A percentile compares a stretch with the other conserved stretches of the same genome.
phyloP scores from a whole-genome alignment of 1,139 yeast genomes.

The Protomyces lactucae-debilis region DNA sequence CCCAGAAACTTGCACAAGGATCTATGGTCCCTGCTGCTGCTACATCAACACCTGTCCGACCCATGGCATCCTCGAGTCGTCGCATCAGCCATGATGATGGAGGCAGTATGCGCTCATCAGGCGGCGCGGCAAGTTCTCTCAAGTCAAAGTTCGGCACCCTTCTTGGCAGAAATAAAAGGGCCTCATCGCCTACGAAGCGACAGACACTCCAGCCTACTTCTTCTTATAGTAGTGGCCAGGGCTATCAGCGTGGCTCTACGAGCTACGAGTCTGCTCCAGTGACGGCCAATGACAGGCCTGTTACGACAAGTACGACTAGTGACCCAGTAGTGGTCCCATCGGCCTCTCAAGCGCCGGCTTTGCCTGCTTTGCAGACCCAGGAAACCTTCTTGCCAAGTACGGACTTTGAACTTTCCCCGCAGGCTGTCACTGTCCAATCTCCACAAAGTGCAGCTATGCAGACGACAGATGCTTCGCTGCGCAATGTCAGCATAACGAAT shows the following conservation, averaged over 20 bases:
- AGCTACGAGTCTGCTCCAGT: background rate
- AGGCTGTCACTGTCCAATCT: background rate
- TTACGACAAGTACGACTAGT: background rate
- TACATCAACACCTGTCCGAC: background rate
- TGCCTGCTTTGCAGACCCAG: background rate
- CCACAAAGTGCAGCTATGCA: background rate
- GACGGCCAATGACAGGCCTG: background rate
- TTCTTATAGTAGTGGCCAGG: background rate
- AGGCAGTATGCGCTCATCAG: conserved; percentile 18
- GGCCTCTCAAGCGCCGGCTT: background rate
- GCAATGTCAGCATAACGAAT: conserved; percentile 10
- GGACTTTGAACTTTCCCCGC: background rate
- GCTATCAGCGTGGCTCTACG: background rate
- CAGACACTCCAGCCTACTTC: conserved; percentile 7
- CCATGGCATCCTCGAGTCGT: conserved; percentile 3
- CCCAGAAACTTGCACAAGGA: conserved; percentile 37
- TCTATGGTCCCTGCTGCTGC: background rate
- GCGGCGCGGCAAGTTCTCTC: conserved; percentile 19
- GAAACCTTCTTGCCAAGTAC: background rate
- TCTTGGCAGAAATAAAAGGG: conserved; percentile 4
- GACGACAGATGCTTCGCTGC: background rate
- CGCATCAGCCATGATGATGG: conserved; percentile 12
- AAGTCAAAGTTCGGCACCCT: conserved; percentile 25
- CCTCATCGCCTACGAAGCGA: conserved; percentile 12
- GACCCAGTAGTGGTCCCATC: background rate